Evolutionary conservation across 2,329 filamentous ascomycete genomes (phyloP), one percentile per base, ranked within the genome.

Genomic region (Colletotrichum sp.): DNA sequence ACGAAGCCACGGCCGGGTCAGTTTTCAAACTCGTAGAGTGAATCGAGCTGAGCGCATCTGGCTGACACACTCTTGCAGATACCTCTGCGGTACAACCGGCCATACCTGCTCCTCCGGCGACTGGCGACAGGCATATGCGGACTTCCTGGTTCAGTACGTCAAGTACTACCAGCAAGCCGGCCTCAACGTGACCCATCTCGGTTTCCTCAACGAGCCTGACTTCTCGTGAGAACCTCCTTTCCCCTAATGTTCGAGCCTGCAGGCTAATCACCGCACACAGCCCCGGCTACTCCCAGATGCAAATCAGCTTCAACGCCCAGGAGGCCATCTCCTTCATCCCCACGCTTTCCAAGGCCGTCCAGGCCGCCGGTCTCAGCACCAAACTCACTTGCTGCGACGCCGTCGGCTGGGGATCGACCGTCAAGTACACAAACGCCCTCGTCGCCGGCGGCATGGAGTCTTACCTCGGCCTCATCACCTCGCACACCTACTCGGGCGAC

Each of bases 121-220:
- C 79, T 90, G 88, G 87, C 79, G 83, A 69, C 84, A 88, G 78
- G 86, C 87, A 3, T 90, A 87, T 69, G 88, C 88, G 52, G 82
- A 89, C 78, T 87, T 87, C 77, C 80, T 90, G 12, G 83, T 88
- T 5, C 83, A 87, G 75, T 89, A 88, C 79, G 83, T 89, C 68
- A 83, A 86, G 76, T 86, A 84, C 76, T 90, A 90, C 79, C 79
- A 82, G 22, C 80, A 85, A 64, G 82, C 83, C 4, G 87, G 86
- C 6, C 82, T 90, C 68, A 83, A 83, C 5, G 79, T 90, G 57
- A 86, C 86, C 2, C 86, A 88, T 8, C 39, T 78, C 3, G 77
- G 77, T 22, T 78, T 78, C 25, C 57, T 78, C 8, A 78, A 78
- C 34, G 77, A 78, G 44, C 77, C 77, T 4, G 76, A 78, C 65